Conservation (phyloP, 2,329 filamentous ascomycete species). For the Podosphaera aphanis region DNA sequence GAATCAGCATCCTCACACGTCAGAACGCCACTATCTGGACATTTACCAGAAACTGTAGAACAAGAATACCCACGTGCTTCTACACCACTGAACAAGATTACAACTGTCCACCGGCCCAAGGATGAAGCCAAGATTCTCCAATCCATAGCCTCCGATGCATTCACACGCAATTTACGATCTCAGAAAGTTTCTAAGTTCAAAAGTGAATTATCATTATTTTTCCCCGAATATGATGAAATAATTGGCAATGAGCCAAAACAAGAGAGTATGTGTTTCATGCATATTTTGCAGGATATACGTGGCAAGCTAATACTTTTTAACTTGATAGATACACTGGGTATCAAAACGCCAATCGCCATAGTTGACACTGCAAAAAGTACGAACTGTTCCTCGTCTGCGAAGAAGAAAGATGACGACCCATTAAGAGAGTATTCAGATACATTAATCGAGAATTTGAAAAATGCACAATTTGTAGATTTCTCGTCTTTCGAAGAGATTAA, state of each 20-base stretch:
- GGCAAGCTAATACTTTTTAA: conserved; percentile 6
- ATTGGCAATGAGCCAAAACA: conserved; percentile 68
- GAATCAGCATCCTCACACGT: background rate
- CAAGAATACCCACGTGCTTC: background rate
- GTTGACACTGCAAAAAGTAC: conserved; percentile 26
- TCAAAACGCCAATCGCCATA: conserved; percentile 51
- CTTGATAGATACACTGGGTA: conserved; percentile 41
- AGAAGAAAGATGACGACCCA: conserved; percentile 14
- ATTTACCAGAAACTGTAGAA: background rate
- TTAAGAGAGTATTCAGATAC: conserved; percentile 28
- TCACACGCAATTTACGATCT: conserved; percentile 55
- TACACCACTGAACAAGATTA: background rate
- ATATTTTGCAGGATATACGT: background rate
- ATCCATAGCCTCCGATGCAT: background rate
- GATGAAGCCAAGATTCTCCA: background rate
- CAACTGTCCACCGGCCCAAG: background rate
- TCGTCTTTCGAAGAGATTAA: conserved; percentile 25
- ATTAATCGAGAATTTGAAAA: conserved; percentile 30
- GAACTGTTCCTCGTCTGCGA: background rate
- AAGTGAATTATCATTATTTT: conserved; percentile 77
- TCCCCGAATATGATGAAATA: conserved; percentile 82
- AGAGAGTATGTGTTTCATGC: conserved; percentile 32
- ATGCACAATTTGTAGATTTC: conserved; percentile 33
- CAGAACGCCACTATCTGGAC: background rate
- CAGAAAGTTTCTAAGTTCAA: conserved; percentile 70